Base-by-base conservation (phyloP, 1,139 yeast species). In the Blastobotrys buckinghamii region DNA sequence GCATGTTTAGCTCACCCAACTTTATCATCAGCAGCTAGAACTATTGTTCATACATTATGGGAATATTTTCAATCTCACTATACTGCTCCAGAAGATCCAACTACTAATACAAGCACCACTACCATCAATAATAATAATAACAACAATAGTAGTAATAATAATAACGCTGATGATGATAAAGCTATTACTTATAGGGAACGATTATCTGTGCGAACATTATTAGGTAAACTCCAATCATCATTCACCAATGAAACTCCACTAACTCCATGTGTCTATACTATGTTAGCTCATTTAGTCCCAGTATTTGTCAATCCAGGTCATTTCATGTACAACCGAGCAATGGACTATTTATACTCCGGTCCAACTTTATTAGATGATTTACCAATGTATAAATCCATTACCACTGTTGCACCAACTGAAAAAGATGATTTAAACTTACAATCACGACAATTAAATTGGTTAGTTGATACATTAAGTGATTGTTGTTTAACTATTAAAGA, bases 291-390 rank as follows among this genome's bases (percentile, higher is more conserved):
- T 45, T 63, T 88, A 38, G 67, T 79, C 4, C 78, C 80, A 5
- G 70, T 86, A 1, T 63, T 86, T 50, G 63, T 74, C 8, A 81
- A 78, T 62, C 96, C 89, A 0, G 82, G 77, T n/a, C 94, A 78
- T 63, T 76, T 69, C 60, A 64, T 90, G 41, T 86, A 84, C 62
- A 95, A 87, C 54, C 78, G 79, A 53, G 77, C 79, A 0, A 78
- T 74, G 19, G 59, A 59, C 17, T 65, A 59, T 55, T 53, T 67
- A 34, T 51, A 66, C 42, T 70, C 78, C 3, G 78, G 78, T 32
- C 83, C 87, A 9, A 68, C 70, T 7, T 65, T 86, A 40, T 56
- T 68, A 0, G 71, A 69, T 51, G 92, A 85, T 36, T 64, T 89
- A 30, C 96, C 97, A 1, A 63, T 89, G 49, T 79, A 72, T 61